Evolutionary conservation across 2,329 filamentous ascomycete species (phyloP), one percentile per base, ranked within the genome.

Genomic region (Hypoxylon sp.): DNA sequence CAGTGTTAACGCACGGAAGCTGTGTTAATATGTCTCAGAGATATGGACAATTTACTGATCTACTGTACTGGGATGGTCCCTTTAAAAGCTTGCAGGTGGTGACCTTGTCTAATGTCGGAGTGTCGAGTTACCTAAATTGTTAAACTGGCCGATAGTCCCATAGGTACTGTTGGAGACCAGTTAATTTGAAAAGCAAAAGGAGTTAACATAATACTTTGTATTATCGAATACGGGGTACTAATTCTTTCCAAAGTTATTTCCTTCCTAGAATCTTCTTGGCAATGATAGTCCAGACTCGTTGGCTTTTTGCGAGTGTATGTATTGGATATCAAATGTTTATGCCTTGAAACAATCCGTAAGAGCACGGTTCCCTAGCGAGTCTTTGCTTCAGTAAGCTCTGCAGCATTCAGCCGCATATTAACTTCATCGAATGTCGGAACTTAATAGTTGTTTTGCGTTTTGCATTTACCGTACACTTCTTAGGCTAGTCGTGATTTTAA

Each of bases 361-460:
- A 50, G 53, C 54, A 62, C 57, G 53, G 54, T 50, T 24, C 54
- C 39, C 35, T 10, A 5, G n/a, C 3, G 42, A 51, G 51, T 44
- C 46, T 48, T 35, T 53, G 26, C 33, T 52, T 63, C 53, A 26
- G 33, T 54, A 53, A 55, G 31, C 17, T 54, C 19, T 50, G 29
- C 19, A 6, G 33, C 14, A 29, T 44, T 59, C 48, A 63, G 59
- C 59, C 55, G 55, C 55, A 59, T 50, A 13, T 46, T 42, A 42
- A 65, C 56, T 52, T 57, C 56, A 56, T 55, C 44, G 14, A 22
- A 44, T 39, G 50, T 48, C n/a, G 37, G 50, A 52, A 29, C 31
- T 33, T 59, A n/a, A n/a, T n/a, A 42, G 48, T 63, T 31, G 29
- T 31, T 31, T 31, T 31, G 29, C 58, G 59, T 55, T 17, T 55